Evolutionary conservation across 768 basidiomycete genomes (phyloP).

Genomic region (Dioszegia hungarica): DNA sequence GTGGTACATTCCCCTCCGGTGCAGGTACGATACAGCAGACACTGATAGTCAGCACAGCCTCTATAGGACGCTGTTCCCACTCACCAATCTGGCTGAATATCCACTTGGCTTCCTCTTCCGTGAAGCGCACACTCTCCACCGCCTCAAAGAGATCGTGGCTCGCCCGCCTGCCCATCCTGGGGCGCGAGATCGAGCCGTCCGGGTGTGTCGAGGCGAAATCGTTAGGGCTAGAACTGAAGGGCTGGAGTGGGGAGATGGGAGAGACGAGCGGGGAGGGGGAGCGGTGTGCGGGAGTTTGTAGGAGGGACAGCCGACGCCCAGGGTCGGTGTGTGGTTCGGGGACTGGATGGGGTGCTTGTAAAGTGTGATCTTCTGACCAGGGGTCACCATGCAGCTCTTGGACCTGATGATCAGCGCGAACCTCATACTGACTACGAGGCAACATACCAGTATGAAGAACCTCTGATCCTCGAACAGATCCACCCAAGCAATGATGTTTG

Average conservation of each 20-base stretch:
- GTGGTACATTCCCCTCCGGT: conserved; percentile 49
- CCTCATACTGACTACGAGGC: neutral
- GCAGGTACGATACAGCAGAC: conserved; percentile 74
- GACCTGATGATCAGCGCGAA: conserved; percentile 54
- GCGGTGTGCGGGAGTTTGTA: neutral
- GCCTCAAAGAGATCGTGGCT: conserved; percentile 94
- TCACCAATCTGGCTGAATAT: conserved; percentile 71
- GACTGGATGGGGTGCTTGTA: neutral
- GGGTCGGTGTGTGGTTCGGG: conserved; percentile 1
- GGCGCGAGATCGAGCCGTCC: conserved; percentile 16
- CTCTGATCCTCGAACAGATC: conserved; percentile 83
- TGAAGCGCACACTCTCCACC: conserved; percentile 79
- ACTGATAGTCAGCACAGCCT: conserved; percentile 49
- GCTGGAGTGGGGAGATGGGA: conserved; percentile 14
- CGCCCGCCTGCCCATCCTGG: conserved; percentile 59
- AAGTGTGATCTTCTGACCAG: conserved; percentile 54
- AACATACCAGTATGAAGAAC: conserved; percentile 69
- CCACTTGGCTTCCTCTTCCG: conserved; percentile 70
- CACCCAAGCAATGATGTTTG: conserved; percentile 74
- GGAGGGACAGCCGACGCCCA: neutral
- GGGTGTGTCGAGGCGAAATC: conserved; percentile 1
- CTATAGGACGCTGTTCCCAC: conserved; percentile 8
- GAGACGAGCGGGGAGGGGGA: conserved; percentile 6
- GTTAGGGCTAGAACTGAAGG: neutral
- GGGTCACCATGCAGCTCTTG: conserved; percentile 91